Percentiles rank a stretch among this genome's conserved stretches.
Evolutionary conservation across 176 grass and related monocot species (phyloP).

Genomic region (Zoysia japonica): DNA sequence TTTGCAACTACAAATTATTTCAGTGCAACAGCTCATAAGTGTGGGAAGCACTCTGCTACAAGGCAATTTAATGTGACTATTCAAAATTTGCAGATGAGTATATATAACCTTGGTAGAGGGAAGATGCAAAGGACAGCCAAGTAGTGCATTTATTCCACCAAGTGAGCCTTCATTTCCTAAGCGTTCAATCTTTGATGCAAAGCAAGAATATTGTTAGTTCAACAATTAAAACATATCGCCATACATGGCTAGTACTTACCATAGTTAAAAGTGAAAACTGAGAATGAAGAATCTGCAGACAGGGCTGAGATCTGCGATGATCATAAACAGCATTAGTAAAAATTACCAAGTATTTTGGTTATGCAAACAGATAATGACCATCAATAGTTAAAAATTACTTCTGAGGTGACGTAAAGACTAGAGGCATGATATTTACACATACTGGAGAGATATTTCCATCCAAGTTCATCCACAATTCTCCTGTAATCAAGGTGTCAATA

Average conservation of each 20-base stretch:
- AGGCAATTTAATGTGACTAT: constrained; percentile 6
- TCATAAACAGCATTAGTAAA: constrained; percentile 35
- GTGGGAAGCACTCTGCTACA: neutral
- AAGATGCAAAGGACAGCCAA: constrained; percentile 90
- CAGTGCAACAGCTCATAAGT: neutral
- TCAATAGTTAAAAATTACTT: constrained; percentile 51
- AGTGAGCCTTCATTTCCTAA: constrained; percentile 80
- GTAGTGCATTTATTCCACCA: constrained; percentile 85
- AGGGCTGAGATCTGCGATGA: constrained; percentile 60
- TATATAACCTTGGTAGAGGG: constrained; percentile 74
- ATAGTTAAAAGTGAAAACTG: constrained; percentile 72
- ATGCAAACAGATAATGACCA: constrained; percentile 33
- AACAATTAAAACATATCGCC: constrained; percentile 30
- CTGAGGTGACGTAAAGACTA: constrained; percentile 54
- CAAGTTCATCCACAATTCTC: constrained; percentile 97
- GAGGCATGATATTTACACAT: constrained; percentile 83
- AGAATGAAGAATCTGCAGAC: constrained; percentile 66
- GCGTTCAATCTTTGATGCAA: constrained; percentile 59
- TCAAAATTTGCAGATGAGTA: constrained; percentile 28
- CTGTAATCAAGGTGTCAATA: constrained; percentile 57
- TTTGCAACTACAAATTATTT: constrained; percentile 7
- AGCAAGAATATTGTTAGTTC: constrained; percentile 35
- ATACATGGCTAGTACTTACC: constrained; percentile 55
- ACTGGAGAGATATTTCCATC: constrained; percentile 83
- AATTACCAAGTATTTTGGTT: constrained; percentile 9